These are phyloP conservation scores for Daldinia childiae DNA, from an alignment of 495 filamentous ascomycete species.

Conservation along the genomic window DNA sequence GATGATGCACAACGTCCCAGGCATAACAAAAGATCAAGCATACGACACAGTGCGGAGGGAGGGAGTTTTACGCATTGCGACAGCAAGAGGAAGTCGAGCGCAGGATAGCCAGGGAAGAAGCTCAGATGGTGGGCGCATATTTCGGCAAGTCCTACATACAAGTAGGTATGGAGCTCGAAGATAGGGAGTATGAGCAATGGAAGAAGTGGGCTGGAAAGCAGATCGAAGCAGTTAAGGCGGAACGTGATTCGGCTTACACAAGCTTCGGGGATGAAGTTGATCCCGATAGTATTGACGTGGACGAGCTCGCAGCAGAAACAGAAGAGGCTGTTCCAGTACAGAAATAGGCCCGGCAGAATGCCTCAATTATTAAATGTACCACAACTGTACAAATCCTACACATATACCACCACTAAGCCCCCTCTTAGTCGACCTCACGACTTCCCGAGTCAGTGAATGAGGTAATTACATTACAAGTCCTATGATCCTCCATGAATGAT, in stretches of 20 bases:
- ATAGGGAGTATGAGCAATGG: constrained; percentile 80
- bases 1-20: constrained; percentile 71
- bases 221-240: constrained; percentile 53
- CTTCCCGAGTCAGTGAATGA: constrained; percentile 13
- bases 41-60: constrained; percentile 88
- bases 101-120: constrained; percentile 88
- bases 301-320: constrained; percentile 11
- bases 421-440: constrained; percentile 5
- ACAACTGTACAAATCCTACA: constrained; percentile 41
- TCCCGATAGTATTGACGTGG: constrained; percentile 18
- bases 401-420: constrained; percentile 25
- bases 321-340: neutral
- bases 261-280: constrained; percentile 49
- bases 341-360: constrained; percentile 5
- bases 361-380: constrained; percentile 34
- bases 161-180: constrained; percentile 84
- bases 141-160: constrained; percentile 81
- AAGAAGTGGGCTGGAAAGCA: constrained; percentile 75
- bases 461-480: constrained; percentile 4
- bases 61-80: constrained; percentile 88
- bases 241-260: constrained; percentile 59
- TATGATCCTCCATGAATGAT: constrained; percentile 14
- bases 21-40: constrained; percentile 69
- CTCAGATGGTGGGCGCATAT: constrained; percentile 80
- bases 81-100: constrained; percentile 84